Evolutionary conservation across 1,284 basidiomycete genomes (phyloP), one percentile per base, ranked within the genome.

Genomic region (Earliella scabrosa): DNA sequence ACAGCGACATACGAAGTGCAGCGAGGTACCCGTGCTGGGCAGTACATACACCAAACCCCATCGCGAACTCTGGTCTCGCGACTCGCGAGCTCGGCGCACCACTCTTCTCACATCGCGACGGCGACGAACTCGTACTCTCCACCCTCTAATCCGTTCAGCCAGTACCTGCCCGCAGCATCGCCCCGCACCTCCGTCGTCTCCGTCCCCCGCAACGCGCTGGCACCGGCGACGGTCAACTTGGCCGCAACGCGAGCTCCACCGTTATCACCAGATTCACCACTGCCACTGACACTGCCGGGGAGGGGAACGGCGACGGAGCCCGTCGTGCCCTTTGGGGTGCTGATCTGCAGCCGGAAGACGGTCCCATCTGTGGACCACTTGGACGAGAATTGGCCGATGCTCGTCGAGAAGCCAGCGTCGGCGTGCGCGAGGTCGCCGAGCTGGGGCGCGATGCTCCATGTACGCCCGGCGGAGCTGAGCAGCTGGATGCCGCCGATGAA

Each of bases 401-500:
- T 24, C 7, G 60, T 61, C 29, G 56, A 56, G 48, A 61, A 61
- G 45, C 60, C 60, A 3, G 51, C 40, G 53, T 61, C 60, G 31
- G 52, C 60, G 27, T 50, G 21, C 9, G 56, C 34, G 41, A 61
- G 51, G 45, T 61, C 54, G 11, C 54, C 60, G 1, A 48, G 43
- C 34, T 61, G 60, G 18, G 60, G 60, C 3, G 34, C 54, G 35
- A 61, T 56, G 3, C 51, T 39, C 60, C 60, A 61, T 18, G 56
- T 56, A 29, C 53, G 56, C 1, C 60, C 60, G 0, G 56, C 56
- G 48, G 51, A 53, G 48, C 53, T 58, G 34, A 61, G 48, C 31
- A 61, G 38, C 48, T 61, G 56, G 36, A 61, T 61, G n/a, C 60
- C 60, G 31, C 47, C 56, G n/a, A 59, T 31, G 29, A 38, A 61